Evolutionary conservation across 768 basidiomycete genomes (phyloP).

Genomic region (Rhodotorula toruloides): DNA sequence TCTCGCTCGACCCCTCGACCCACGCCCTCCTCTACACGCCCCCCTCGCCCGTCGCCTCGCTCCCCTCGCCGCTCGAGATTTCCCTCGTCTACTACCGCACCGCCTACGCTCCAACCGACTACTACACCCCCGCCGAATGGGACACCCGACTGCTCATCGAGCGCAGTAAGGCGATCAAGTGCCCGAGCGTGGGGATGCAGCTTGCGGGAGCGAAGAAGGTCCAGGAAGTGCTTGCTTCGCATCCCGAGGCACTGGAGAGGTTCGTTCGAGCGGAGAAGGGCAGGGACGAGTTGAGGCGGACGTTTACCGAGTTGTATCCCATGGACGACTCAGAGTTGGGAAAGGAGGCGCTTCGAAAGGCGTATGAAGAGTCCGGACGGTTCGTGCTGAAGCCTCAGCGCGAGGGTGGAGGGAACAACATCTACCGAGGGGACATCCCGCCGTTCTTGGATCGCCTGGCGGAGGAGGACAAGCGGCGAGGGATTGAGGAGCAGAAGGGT

Average conservation of each 20-base stretch:
- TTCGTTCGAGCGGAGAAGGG: constrained; percentile 52
- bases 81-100: constrained; percentile 87
- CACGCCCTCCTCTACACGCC: constrained; percentile 44
- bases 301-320: constrained; percentile 86
- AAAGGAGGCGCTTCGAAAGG: constrained; percentile 55
- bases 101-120: constrained; percentile 79
- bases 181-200: constrained; percentile 81
- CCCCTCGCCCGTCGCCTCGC: constrained; percentile 30
- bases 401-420: constrained; percentile 97
- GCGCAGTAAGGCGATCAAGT: constrained; percentile 79
- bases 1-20: constrained; percentile 50
- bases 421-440: constrained; percentile 79
- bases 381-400: constrained; percentile 93
- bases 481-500: not conserved
- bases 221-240: constrained; percentile 74
- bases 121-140: constrained; percentile 57
- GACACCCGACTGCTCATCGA: constrained; percentile 71
- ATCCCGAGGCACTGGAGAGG: constrained; percentile 65
- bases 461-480: constrained; percentile 45
- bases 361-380: constrained; percentile 53
- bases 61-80: constrained; percentile 58
- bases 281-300: constrained; percentile 55
- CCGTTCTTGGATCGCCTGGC: constrained; percentile 64
- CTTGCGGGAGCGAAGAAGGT: constrained; percentile 96
- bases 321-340: constrained; percentile 51